Conservation (phyloP, 2,329 filamentous ascomycete genomes). For the Fusarium coffeatum region DNA sequence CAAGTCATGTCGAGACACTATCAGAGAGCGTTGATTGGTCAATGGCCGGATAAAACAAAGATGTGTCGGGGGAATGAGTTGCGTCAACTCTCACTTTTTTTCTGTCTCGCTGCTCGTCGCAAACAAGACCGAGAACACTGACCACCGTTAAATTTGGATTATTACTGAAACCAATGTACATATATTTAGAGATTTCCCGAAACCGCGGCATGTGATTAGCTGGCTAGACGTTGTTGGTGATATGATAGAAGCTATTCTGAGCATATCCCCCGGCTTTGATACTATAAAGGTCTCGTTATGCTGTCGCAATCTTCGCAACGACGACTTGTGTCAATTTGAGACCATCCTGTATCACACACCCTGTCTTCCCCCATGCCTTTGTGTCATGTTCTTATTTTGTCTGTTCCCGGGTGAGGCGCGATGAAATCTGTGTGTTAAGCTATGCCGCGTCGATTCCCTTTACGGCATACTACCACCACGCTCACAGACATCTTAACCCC, state of each 20-base stretch:
- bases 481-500: constrained; percentile 9
- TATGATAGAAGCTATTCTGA: constrained; percentile 24
- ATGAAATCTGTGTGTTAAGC: constrained; percentile 24
- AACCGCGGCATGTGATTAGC: constrained; percentile 21
- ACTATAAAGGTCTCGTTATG: constrained; percentile 29
- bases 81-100: constrained; percentile 36
- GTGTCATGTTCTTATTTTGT: constrained; percentile 32
- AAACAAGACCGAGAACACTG: constrained; percentile 41
- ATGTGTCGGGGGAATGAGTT: constrained; percentile 42
- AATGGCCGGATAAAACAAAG: constrained; percentile 45
- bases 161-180: not conserved
- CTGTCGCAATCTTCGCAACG: constrained; percentile 34
- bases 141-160: not conserved
- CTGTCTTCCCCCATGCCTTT: constrained; percentile 23
- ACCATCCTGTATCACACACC: constrained; percentile 32
- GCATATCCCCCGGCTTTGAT: constrained; percentile 10
- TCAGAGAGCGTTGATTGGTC: constrained; percentile 49
- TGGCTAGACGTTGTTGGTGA: not conserved
- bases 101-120: constrained; percentile 37
- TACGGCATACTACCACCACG: constrained; percentile 19
- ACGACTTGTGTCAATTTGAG: constrained; percentile 35
- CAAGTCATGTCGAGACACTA: constrained; percentile 44
- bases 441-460: constrained; percentile 23
- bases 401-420: constrained; percentile 46
- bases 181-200: constrained; percentile 8